A percentile compares a stretch with the other conserved stretches of the same genome.
Conservation (phyloP, 495 filamentous ascomycete genomes). For the Xylaria flabelliformis region DNA sequence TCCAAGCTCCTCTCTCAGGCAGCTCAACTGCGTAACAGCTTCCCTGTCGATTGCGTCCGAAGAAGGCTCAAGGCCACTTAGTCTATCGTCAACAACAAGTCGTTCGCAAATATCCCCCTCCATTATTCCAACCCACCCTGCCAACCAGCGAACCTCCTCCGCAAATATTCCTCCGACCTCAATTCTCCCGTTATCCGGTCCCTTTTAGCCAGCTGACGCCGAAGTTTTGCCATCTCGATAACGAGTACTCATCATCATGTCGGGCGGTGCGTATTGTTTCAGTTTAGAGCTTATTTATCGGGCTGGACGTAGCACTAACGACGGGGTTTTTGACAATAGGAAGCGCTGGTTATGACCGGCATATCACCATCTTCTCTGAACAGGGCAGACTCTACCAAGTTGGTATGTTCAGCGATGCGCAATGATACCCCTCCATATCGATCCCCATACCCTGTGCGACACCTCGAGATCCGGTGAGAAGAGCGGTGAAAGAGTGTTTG, state of each 20-base stretch:
- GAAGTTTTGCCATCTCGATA: slow-evolving; percentile 6
- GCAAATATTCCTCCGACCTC: not conserved
- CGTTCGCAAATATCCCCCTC: slow-evolving; percentile 12
- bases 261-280: slow-evolving; percentile 43
- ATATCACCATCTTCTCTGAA: slow-evolving; percentile 99
- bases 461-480: slow-evolving; percentile 13
- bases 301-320: slow-evolving; percentile 11
- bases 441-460: not conserved
- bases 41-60: slow-evolving; percentile 14
- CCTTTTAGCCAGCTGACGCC: not conserved
- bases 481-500: slow-evolving; percentile 21
- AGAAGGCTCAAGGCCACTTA: slow-evolving; percentile 21
- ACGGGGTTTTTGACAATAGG: slow-evolving; percentile 61
- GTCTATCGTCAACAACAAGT: slow-evolving; percentile 4
- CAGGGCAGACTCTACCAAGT: slow-evolving; percentile 99
- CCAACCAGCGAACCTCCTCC: not conserved
- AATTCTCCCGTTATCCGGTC: not conserved
- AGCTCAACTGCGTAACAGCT: slow-evolving; percentile 33
- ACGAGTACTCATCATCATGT: slow-evolving; percentile 52
- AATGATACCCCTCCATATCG: slow-evolving; percentile 12
- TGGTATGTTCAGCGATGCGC: slow-evolving; percentile 67
- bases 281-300: not conserved
- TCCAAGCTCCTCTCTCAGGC: slow-evolving; percentile 30
- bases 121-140: not conserved
- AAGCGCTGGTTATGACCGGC: slow-evolving; percentile 95